A percentile compares a stretch with the other conserved stretches of the same genome.
Conservation (phyloP, 2,329 filamentous ascomycete genomes). For the Beauveria sp. region DNA sequence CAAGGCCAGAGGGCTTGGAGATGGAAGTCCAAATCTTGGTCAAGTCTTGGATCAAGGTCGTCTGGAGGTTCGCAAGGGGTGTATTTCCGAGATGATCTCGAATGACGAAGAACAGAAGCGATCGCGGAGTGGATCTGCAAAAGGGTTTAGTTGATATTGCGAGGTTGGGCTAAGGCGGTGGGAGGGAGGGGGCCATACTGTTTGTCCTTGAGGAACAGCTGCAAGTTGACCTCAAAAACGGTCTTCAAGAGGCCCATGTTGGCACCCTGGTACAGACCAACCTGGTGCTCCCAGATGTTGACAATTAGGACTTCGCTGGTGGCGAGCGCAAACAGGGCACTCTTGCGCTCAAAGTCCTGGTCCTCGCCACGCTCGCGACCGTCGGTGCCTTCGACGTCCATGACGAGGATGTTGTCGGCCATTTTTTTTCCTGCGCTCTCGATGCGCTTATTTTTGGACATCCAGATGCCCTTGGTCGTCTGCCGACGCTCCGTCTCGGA, state of each 20-base stretch:
- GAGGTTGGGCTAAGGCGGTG: neutral
- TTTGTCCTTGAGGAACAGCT: slow-evolving; percentile 92
- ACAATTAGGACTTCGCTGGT: slow-evolving; percentile 97
- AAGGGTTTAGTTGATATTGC: slow-evolving; percentile 17
- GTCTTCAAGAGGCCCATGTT: slow-evolving; percentile 99
- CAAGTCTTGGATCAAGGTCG: slow-evolving; percentile 84
- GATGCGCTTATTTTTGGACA: slow-evolving; percentile 87
- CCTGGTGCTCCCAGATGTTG: slow-evolving; percentile 99
- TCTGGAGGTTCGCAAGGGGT: slow-evolving; percentile 80
- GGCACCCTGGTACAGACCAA: slow-evolving; percentile 93
- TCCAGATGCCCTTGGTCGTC: slow-evolving; percentile 99
- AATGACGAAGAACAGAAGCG: slow-evolving; percentile 96
- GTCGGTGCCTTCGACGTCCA: slow-evolving; percentile 98
- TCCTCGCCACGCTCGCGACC: slow-evolving; percentile 94
- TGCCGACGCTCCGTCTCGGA: slow-evolving; percentile 87
- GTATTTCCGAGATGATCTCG: slow-evolving; percentile 93
- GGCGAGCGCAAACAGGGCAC: slow-evolving; percentile 89
- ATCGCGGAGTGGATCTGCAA: slow-evolving; percentile 71
- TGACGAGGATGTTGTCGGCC: slow-evolving; percentile 97
- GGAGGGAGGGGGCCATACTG: slow-evolving; percentile 52
- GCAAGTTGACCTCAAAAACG: slow-evolving; percentile 96
- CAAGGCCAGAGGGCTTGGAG: slow-evolving; percentile 82
- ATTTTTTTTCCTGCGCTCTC: slow-evolving; percentile 51
- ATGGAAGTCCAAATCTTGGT: slow-evolving; percentile 88
- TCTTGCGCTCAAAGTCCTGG: slow-evolving; percentile 98